phyloP scores from a whole-genome alignment of 2,329 filamentous ascomycete species.

The Aspergillus brunneoviolaceus region DNA sequence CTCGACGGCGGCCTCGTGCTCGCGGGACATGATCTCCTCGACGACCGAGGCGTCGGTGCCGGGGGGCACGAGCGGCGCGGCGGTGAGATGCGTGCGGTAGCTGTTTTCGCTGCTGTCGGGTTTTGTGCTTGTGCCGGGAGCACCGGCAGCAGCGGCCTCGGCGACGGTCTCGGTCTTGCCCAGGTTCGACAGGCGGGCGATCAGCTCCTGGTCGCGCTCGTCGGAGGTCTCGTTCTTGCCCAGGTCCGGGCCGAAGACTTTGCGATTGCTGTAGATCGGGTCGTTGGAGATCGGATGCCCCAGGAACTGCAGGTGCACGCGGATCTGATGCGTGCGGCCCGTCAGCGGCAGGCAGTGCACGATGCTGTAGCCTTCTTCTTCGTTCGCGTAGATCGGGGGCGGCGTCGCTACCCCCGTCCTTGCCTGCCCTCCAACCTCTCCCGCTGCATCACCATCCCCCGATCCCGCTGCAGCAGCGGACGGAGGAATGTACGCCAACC shows the following conservation, averaged over 20 bases:
- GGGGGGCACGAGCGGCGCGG: constrained; percentile 37
- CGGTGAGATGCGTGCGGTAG: constrained; percentile 63
- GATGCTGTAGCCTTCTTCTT: constrained; percentile 78
- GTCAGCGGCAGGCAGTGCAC: constrained; percentile 92
- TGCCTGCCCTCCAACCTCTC: constrained; percentile 23
- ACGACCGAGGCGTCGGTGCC: constrained; percentile 39
- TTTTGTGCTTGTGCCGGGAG: too few relatives aligned
- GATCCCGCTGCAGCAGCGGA: background rate
- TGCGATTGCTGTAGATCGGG: constrained; percentile 93
- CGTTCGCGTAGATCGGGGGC: constrained; percentile 39
- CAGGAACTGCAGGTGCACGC: constrained; percentile 91
- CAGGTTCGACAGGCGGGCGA: constrained; percentile 81
- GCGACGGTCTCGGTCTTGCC: constrained; percentile 91
- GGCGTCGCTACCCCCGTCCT: constrained; percentile 32
- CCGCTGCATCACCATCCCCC: too few relatives aligned
- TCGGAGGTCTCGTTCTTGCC: constrained; percentile 66
- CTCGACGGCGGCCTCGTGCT: constrained; percentile 80
- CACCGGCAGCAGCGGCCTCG: constrained; percentile 67
- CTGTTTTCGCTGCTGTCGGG: constrained; percentile 41
- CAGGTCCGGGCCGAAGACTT: constrained; percentile 81
- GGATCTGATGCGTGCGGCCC: constrained; percentile 89
- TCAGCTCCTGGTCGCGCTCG: constrained; percentile 84
- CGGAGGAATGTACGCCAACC: constrained; percentile 82
- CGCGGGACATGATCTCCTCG: constrained; percentile 43
- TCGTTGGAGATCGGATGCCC: constrained; percentile 97